A percentile compares a stretch with the other conserved stretches of the same genome.
phyloP scores from a whole-genome alignment of 495 filamentous ascomycete genomes.

The Parachaetomium inaequale region DNA sequence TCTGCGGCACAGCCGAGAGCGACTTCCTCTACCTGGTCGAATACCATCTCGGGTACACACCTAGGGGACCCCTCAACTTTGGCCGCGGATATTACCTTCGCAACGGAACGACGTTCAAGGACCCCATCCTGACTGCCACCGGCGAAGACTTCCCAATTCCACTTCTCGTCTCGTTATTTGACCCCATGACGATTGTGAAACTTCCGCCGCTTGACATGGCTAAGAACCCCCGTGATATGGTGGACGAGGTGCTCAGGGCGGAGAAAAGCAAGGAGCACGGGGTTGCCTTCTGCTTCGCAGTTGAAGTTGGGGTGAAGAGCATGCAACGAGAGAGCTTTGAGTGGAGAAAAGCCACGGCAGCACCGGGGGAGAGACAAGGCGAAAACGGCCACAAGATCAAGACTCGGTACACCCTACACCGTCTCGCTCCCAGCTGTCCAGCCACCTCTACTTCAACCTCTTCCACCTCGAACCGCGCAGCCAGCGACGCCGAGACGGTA shows the following conservation, averaged over 20 bases:
- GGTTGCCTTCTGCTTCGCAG: neutral
- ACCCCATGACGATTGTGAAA: neutral
- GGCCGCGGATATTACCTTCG: conserved; percentile 16
- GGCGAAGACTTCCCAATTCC: conserved; percentile 10
- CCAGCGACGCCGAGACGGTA: neutral
- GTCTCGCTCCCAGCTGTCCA: neutral
- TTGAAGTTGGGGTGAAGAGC: conserved; percentile 8
- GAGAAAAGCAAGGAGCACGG: neutral
- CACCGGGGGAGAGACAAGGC: neutral
- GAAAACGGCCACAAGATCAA: neutral
- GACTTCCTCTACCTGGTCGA: conserved; percentile 14
- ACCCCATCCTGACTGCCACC: conserved; percentile 11
- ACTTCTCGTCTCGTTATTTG: conserved; percentile 3
- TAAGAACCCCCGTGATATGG: conserved; percentile 5
- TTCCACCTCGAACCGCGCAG: neutral
- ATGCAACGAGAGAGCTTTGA: conserved; percentile 18
- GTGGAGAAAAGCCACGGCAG: conserved; percentile 3
- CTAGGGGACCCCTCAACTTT: conserved; percentile 14
- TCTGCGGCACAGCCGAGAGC: conserved; percentile 6
- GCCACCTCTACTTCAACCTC: neutral
- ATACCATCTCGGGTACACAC: conserved; percentile 11
- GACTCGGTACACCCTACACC: neutral
- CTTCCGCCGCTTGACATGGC: conserved; percentile 6
- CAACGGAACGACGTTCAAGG: conserved; percentile 6
- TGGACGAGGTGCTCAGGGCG: conserved; percentile 5